Evolutionary conservation across 2,329 filamentous ascomycete genomes (phyloP).

Genomic region (Byssochlamys sp.): DNA sequence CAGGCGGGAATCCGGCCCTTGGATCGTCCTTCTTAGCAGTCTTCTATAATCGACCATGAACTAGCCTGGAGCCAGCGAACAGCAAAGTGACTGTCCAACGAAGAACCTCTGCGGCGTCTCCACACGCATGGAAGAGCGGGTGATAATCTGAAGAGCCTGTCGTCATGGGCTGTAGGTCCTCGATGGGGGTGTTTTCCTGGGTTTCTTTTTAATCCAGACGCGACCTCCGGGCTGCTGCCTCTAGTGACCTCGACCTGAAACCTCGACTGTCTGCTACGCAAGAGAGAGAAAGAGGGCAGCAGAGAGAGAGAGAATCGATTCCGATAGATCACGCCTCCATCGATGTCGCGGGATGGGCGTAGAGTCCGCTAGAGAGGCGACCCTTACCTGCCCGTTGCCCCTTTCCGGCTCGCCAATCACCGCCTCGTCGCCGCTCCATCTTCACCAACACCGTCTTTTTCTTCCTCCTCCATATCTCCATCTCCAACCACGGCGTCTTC

Average conservation of each 20-base stretch:
- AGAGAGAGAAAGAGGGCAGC: not conserved
- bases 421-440: slow-evolving; percentile 5
- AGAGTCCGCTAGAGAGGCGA: not conserved
- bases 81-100: slow-evolving; percentile 5
- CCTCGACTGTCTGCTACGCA: not conserved
- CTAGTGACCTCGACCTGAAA: not conserved
- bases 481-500: slow-evolving; percentile 20
- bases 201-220: not conserved
- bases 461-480: not conserved
- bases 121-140: not conserved
- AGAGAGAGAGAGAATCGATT: not conserved
- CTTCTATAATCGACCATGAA: not conserved
- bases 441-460: not conserved
- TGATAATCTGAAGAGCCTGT: not conserved
- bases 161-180: not conserved
- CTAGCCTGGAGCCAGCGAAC: slow-evolving; percentile 1
- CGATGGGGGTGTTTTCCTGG: not conserved
- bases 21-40: not conserved
- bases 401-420: slow-evolving; percentile 15
- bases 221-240: not conserved
- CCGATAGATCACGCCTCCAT: not conserved
- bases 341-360: not conserved
- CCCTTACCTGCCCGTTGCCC: not conserved
- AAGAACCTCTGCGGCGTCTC: slow-evolving; percentile 1
- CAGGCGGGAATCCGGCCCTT: not conserved